Conservation (phyloP, 192 early-diverging fungal species). For the Pecoramyces ruminantium region DNA sequence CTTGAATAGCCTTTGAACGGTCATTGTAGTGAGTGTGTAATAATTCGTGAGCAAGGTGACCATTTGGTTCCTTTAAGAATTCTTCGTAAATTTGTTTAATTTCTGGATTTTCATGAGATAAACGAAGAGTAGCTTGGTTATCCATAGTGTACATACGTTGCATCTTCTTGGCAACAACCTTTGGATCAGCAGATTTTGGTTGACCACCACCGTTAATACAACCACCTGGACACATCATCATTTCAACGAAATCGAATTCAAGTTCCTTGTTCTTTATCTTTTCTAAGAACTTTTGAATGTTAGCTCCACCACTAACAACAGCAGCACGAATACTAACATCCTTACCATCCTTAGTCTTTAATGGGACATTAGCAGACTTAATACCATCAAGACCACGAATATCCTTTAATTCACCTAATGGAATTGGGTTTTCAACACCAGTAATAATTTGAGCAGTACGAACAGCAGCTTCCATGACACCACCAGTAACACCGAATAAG, state of each 20-base stretch:
- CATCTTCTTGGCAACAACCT: neutral
- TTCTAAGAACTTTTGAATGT: neutral
- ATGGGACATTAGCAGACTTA: conserved; percentile 1
- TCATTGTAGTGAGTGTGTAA: neutral
- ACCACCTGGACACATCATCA: conserved; percentile 1
- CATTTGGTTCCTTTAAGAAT: neutral
- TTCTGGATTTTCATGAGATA: neutral
- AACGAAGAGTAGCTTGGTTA: neutral
- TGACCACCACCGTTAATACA: conserved; percentile 2
- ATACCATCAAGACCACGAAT: conserved; percentile 1
- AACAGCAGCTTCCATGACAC: conserved; percentile 3
- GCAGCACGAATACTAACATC: neutral
- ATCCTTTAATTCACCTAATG: conserved; percentile 1
- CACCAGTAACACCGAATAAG: conserved; percentile 2
- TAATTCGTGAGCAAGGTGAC: neutral
- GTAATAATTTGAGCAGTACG: neutral
- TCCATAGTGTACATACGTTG: neutral
- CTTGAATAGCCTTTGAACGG: neutral
- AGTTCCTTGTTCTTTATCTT: neutral
- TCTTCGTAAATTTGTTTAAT: neutral
- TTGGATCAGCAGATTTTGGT: neutral
- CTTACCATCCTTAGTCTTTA: neutral
- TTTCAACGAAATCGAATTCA: conserved; percentile 1
- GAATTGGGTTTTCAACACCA: neutral
- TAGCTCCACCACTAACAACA: neutral